Percentiles rank a stretch among this genome's conserved stretches.
Evolutionary conservation across 1,139 yeast genomes (phyloP).

Genomic region (Magnusiomyces fungicola): DNA sequence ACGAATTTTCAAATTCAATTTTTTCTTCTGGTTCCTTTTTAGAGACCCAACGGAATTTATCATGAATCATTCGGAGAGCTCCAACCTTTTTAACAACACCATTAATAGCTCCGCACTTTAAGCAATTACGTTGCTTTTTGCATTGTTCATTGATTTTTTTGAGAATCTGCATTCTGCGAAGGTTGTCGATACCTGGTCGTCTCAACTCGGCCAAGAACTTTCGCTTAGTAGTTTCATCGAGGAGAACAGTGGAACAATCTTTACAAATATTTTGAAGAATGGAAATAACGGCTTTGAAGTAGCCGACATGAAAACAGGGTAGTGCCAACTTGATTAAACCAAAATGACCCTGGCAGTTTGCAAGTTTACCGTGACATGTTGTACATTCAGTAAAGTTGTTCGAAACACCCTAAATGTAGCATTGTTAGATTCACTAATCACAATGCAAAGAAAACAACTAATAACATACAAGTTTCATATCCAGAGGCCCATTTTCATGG

Average conservation of each 20-base stretch:
- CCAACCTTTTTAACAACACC: constrained; percentile 99
- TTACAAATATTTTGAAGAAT: constrained; percentile 91
- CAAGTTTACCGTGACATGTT: constrained; percentile 88
- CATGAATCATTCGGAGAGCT: constrained; percentile 89
- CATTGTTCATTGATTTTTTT: constrained; percentile 85
- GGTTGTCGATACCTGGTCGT: constrained; percentile 82
- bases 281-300: constrained; percentile 83
- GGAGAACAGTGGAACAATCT: constrained; percentile 68
- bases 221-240: constrained; percentile 67
- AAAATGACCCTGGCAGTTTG: constrained; percentile 97
- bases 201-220: constrained; percentile 68
- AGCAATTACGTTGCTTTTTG: constrained; percentile 87
- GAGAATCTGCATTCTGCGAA: constrained; percentile 82
- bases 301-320: constrained; percentile 97
- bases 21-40: constrained; percentile 85
- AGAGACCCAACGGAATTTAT: constrained; percentile 92
- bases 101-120: constrained; percentile 77
- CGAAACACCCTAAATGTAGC: constrained; percentile 73
- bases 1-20: constrained; percentile 60
- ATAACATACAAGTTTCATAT: constrained; percentile 56
- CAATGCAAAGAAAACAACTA: neutral
- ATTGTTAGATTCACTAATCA: no score
- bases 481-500: constrained; percentile 79
- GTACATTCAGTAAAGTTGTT: constrained; percentile 75
- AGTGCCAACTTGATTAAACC: constrained; percentile 89